phyloP scores from a whole-genome alignment of 192 early-diverging fungal genomes.

The Linnemannia schmuckeri region DNA sequence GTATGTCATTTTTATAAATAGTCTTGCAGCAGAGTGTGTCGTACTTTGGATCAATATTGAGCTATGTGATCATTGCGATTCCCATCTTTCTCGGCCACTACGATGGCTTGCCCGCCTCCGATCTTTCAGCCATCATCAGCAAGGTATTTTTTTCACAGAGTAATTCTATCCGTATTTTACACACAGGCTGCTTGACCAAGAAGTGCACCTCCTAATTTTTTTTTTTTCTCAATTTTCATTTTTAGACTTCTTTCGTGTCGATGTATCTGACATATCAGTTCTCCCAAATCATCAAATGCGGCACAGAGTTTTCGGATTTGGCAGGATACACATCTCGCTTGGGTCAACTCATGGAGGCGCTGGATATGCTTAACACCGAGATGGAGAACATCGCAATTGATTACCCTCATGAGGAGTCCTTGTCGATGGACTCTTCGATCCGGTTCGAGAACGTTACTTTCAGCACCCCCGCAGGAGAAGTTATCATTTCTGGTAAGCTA shows the following conservation, averaged over 20 bases:
- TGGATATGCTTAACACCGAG: constrained; percentile 67
- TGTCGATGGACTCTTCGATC: constrained; percentile 40
- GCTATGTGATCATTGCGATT: constrained; percentile 85
- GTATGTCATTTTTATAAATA: constrained; percentile 7
- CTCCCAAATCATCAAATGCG: constrained; percentile 76
- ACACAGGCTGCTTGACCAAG: not conserved
- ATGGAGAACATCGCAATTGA: constrained; percentile 65
- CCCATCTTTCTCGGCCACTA: constrained; percentile 88
- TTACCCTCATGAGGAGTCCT: constrained; percentile 55
- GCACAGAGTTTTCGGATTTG: constrained; percentile 77
- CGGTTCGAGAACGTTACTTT: constrained; percentile 43
- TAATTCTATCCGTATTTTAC: not conserved
- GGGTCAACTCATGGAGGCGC: constrained; percentile 80
- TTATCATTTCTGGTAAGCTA: constrained; percentile 28
- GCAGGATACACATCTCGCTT: constrained; percentile 89
- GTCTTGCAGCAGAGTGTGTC: constrained; percentile 72
- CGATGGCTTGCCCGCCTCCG: constrained; percentile 73
- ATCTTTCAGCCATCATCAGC: constrained; percentile 84
- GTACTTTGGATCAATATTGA: constrained; percentile 85
- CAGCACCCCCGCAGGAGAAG: constrained; percentile 31
- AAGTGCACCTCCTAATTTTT: not conserved
- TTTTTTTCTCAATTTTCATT: constrained; percentile 8
- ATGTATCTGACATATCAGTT: constrained; percentile 89
- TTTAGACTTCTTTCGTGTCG: constrained; percentile 81
- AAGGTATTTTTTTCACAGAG: constrained; percentile 46